Base-by-base conservation (phyloP, 306 rosid genomes). In the Dicorynia guianensis region DNA sequence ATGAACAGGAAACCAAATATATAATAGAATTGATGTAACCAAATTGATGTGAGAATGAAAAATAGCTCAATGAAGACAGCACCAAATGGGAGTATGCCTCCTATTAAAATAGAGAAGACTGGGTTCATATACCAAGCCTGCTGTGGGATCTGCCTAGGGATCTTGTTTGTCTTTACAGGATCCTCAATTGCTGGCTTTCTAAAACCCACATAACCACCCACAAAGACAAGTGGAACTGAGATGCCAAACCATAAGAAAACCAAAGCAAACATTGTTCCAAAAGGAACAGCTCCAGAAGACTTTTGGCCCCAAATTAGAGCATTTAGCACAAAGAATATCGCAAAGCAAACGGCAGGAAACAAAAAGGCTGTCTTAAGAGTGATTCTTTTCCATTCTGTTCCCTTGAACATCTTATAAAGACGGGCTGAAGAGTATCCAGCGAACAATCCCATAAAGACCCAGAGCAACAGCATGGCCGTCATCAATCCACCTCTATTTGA, bases 271-370 rank as follows among this genome's bases (percentile, higher is more conserved):
- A 90, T 90, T 67, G 96, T 90, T 69, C 96, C 96, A 7, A 90
- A 90, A 25, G 96, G 96, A 50, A 90, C 92, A 71, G 96, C 96
- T 42, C 96, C 96, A n/a, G 92, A 90, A 9, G 96, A 90, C 69
- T 82, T 81, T 81, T 90, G 82, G 4, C 90, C 96, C 96, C 96
- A 87, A 61, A 90, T 90, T 70, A 90, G 73, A 75, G 90, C 92
- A 79, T 87, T 90, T 85, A 90, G 69, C 59, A 90, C 76, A 20
- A 90, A 90, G 85, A 89, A 89, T 62, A 87, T 68, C 18, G 81
- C 76, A 54, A 90, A 90, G 63, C 75, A 72, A 18, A 74, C 59
- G 48, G 85, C 96, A 19, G 96, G 96, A 74, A 87, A 90, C 75
- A 76, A 65, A 79, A 90, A 66, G 10, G 96, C 96, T 6, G 92